A percentile compares a stretch with the other conserved stretches of the same genome.
These are phyloP conservation scores for Zygosaccharomyces bailii DNA, from an alignment of 805 yeast genomes.

Conservation along the genomic window DNA sequence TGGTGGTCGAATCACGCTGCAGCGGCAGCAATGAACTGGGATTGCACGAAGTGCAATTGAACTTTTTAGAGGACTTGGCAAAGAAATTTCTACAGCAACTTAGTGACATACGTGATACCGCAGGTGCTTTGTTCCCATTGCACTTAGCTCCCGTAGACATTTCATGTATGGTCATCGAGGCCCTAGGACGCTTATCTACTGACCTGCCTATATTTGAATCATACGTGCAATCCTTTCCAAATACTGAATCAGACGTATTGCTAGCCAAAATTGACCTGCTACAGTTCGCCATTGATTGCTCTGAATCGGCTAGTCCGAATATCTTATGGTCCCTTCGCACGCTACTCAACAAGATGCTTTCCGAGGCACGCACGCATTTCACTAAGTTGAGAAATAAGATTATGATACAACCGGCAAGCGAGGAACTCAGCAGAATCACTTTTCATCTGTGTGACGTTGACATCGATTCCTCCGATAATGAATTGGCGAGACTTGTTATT, in stretches of 20 bases:
- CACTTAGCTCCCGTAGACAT: constrained; percentile 16
- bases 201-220: constrained; percentile 13
- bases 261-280: constrained; percentile 22
- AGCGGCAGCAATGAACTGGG: constrained; percentile 6
- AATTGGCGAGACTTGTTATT: constrained; percentile 22
- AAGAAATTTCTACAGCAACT: constrained; percentile 20
- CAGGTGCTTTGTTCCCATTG: neutral
- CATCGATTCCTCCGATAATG: constrained; percentile 27
- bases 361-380: constrained; percentile 16
- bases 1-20: constrained; percentile 16
- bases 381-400: constrained; percentile 17
- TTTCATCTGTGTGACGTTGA: constrained; percentile 30
- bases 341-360: constrained; percentile 18
- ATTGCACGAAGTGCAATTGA: constrained; percentile 21
- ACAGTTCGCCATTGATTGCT: constrained; percentile 17
- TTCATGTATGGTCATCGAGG: constrained; percentile 18
- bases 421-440: constrained; percentile 24
- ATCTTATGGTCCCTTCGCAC: constrained; percentile 25
- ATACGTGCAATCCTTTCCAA: constrained; percentile 7
- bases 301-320: constrained; percentile 2
- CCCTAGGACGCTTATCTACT: constrained; percentile 11
- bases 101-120: constrained; percentile 16
- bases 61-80: constrained; percentile 22
- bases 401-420: constrained; percentile 13
- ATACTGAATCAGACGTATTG: constrained; percentile 11